These are phyloP conservation scores for Sphenostylis stenocarpa DNA, from an alignment of 306 rosid genomes.

Conservation along the genomic window DNA sequence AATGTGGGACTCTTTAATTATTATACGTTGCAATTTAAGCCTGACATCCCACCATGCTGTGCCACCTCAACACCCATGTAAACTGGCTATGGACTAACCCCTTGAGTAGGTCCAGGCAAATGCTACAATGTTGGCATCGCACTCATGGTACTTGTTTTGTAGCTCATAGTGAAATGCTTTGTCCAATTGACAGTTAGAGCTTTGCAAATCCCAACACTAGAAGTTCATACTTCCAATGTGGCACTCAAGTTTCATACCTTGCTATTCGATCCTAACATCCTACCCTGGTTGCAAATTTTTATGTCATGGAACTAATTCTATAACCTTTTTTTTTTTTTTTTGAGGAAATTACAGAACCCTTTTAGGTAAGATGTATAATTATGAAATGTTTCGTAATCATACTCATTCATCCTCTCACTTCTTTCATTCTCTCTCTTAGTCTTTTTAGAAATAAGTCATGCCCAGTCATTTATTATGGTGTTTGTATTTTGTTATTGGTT, in stretches of 20 bases:
- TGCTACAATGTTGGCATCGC: neutral
- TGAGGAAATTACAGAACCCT: neutral
- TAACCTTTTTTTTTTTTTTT: neutral
- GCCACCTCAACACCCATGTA: neutral
- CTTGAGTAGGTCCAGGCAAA: neutral
- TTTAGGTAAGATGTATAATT: neutral
- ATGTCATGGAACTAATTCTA: neutral
- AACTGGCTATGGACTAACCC: neutral
- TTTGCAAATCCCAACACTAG: neutral
- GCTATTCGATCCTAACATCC: neutral
- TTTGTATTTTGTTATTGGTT: slow-evolving; percentile 3
- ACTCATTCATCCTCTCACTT: neutral
- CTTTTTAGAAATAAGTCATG: neutral
- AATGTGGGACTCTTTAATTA: neutral
- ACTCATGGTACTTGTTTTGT: neutral
- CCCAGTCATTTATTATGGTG: slow-evolving; percentile 18
- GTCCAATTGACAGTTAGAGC: neutral
- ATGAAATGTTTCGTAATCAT: neutral
- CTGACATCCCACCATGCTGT: neutral
- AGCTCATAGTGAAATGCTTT: neutral
- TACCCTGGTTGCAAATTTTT: neutral
- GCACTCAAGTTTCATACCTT: neutral
- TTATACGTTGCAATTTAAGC: neutral
- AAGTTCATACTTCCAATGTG: neutral
- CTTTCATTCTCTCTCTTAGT: neutral